These are phyloP conservation scores for Suillus subluteus DNA, from an alignment of 768 basidiomycete genomes.

Conservation along the genomic window DNA sequence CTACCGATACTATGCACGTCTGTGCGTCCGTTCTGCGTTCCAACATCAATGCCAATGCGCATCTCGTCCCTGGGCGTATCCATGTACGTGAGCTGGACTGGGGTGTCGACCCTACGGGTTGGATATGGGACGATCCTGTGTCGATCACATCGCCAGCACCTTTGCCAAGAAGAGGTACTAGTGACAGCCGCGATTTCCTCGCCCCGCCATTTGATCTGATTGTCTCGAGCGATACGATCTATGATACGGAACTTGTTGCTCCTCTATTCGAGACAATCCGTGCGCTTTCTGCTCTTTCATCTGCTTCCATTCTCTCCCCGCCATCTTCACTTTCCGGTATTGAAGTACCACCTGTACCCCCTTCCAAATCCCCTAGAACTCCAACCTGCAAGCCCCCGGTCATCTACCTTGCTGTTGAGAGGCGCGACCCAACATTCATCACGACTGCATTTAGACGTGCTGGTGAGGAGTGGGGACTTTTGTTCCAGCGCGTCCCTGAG, in stretches of 20 bases:
- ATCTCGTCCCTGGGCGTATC: conserved; percentile 46
- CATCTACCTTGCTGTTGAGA: conserved; percentile 65
- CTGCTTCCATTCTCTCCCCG: conserved; percentile 40
- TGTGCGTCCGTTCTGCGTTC: conserved; percentile 60
- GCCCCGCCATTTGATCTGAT: conserved; percentile 75
- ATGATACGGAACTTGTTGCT: conserved; percentile 57
- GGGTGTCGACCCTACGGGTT: conserved; percentile 56
- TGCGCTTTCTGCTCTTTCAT: conserved; percentile 48
- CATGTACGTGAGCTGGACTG: conserved; percentile 74
- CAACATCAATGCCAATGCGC: conserved; percentile 61
- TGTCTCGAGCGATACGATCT: conserved; percentile 83
- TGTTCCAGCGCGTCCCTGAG: conserved; percentile 57
- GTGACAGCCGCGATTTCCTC: conserved; percentile 26
- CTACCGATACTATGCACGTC: conserved; percentile 73
- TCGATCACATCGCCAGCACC: conserved; percentile 39
- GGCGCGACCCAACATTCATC: conserved; percentile 71
- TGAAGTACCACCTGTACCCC: neutral
- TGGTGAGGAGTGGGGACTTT: conserved; percentile 56
- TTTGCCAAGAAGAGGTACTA: too few species aligned
- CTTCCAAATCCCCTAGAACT: neutral
- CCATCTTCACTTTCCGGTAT: conserved; percentile 35
- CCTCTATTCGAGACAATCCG: conserved; percentile 75
- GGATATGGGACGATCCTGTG: conserved; percentile 51
- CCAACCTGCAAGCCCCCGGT: conserved; percentile 12
- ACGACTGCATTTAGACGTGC: conserved; percentile 63